A percentile compares a stretch with the other conserved stretches of the same genome.
phyloP scores from a whole-genome alignment of 2,329 filamentous ascomycete genomes.

The Aspergillus quadricinctus region DNA sequence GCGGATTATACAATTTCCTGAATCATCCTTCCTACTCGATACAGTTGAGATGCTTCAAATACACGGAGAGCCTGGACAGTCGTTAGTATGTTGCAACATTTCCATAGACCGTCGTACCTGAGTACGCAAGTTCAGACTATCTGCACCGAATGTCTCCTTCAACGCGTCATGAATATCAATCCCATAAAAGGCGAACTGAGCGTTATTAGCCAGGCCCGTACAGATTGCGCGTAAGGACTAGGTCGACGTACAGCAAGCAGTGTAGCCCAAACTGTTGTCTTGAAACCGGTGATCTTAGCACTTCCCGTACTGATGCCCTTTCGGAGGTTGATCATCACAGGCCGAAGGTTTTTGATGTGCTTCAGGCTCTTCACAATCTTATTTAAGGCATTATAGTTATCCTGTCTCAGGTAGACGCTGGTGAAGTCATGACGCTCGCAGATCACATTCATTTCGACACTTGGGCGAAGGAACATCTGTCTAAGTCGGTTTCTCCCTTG shows the following conservation, averaged over 20 bases:
- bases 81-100: neutral
- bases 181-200: conserved; percentile 64
- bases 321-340: conserved; percentile 63
- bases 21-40: conserved; percentile 66
- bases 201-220: conserved; percentile 3
- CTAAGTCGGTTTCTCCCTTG: conserved; percentile 72
- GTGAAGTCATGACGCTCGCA: conserved; percentile 68
- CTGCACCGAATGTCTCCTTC: conserved; percentile 52
- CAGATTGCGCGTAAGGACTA: neutral
- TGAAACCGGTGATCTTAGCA: conserved; percentile 52
- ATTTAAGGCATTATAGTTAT: conserved; percentile 58
- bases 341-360: conserved; percentile 71
- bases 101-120: conserved; percentile 42
- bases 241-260: conserved; percentile 49
- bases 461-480: conserved; percentile 78
- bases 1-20: conserved; percentile 53
- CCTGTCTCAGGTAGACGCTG: conserved; percentile 59
- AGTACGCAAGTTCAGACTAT: conserved; percentile 49
- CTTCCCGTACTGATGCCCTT: conserved; percentile 65
- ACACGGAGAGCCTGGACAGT: conserved; percentile 51
- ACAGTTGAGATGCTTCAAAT: conserved; percentile 57
- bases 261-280: conserved; percentile 68
- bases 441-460: conserved; percentile 63
- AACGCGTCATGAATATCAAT: conserved; percentile 66
- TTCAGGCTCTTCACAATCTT: conserved; percentile 59